phyloP scores from a whole-genome alignment of 768 basidiomycete genomes.

The Phaffia australis region DNA sequence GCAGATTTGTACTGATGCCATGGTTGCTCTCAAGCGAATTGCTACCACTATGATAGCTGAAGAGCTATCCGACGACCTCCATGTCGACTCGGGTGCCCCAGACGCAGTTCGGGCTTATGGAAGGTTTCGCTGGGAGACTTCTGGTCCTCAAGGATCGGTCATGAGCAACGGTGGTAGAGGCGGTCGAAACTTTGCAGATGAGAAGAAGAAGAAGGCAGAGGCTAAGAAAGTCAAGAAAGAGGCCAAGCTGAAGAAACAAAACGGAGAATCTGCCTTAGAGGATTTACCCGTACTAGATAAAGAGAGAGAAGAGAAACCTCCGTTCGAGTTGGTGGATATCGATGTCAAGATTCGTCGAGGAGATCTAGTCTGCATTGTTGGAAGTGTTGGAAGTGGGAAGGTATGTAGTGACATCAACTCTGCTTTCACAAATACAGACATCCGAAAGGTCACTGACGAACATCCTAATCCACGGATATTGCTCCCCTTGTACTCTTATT shows the following conservation, averaged over 20 bases:
- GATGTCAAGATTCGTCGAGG: conserved; percentile 38
- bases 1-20: conserved; percentile 42
- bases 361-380: conserved; percentile 33
- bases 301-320: conserved; percentile 34
- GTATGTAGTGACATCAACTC: neutral
- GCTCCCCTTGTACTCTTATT: neutral
- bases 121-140: conserved; percentile 23
- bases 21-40: conserved; percentile 48
- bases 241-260: conserved; percentile 29
- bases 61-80: conserved; percentile 46
- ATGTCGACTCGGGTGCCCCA: conserved; percentile 39
- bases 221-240: conserved; percentile 27
- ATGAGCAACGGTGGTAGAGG: conserved; percentile 19
- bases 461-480: neutral
- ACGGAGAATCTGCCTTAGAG: conserved; percentile 22
- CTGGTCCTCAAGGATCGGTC: neutral
- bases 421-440: too few relatives aligned
- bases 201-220: conserved; percentile 19
- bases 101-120: conserved; percentile 22
- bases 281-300: conserved; percentile 17
- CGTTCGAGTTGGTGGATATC: conserved; percentile 47
- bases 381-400: conserved; percentile 36
- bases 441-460: too few relatives aligned
- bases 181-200: conserved; percentile 24
- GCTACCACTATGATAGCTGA: conserved; percentile 47